phyloP scores from a whole-genome alignment of 192 early-diverging fungal species.

The Radiomyces spectabilis region DNA sequence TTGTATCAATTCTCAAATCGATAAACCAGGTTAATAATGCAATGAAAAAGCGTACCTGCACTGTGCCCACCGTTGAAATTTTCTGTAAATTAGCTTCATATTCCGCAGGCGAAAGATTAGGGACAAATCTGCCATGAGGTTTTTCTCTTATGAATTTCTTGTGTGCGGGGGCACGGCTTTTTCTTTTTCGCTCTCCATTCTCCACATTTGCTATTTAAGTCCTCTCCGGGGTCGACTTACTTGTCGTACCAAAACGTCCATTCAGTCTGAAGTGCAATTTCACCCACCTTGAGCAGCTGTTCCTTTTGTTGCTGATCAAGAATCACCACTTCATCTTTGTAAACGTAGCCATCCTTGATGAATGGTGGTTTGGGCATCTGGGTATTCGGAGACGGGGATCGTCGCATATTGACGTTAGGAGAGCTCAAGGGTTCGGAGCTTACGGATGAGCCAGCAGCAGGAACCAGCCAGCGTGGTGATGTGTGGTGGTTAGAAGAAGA shows the following conservation, averaged over 20 bases:
- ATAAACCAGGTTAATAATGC: too few species aligned
- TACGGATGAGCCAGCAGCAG: not conserved
- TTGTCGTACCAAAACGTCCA: slow-evolving; percentile 26
- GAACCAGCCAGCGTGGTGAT: not conserved
- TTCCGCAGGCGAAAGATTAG: slow-evolving; percentile 5
- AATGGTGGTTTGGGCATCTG: not conserved
- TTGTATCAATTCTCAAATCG: too few species aligned
- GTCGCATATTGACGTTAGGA: not conserved
- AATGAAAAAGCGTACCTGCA: too few species aligned
- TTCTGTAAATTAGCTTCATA: slow-evolving; percentile 18
- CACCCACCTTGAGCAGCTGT: not conserved
- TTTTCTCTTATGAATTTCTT: too few species aligned
- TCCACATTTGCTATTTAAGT: too few species aligned
- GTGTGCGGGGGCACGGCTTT: too few species aligned
- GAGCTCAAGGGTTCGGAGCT: not conserved
- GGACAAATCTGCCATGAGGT: slow-evolving; percentile 18
- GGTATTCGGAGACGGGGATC: not conserved
- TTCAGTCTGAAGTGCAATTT: slow-evolving; percentile 5
- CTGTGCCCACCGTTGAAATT: slow-evolving; percentile 13
- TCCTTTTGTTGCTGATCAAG: slow-evolving; percentile 7
- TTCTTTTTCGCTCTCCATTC: too few species aligned
- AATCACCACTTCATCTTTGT: slow-evolving; percentile 5
- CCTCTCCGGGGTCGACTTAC: too few species aligned
- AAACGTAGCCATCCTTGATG: slow-evolving; percentile 10
- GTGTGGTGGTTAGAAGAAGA: not conserved